Evolutionary conservation across 2,329 filamentous ascomycete species (phyloP).

Genomic region (Botryosphaeria dothidea): DNA sequence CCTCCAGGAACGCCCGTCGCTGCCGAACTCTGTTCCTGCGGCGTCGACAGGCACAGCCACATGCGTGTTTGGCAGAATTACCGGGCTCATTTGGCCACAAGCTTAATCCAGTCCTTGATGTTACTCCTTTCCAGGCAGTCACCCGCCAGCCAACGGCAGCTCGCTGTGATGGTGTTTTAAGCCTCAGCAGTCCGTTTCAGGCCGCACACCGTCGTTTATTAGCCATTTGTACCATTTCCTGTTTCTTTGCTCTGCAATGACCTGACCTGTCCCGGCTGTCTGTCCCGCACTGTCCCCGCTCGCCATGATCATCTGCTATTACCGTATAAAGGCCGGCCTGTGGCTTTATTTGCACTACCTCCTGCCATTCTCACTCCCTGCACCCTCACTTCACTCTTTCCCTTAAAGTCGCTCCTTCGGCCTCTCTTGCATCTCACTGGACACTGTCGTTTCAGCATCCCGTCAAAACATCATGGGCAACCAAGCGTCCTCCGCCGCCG

Average conservation of each 20-base stretch:
- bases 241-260: neutral
- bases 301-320: neutral
- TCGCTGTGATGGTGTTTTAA: neutral
- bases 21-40: neutral
- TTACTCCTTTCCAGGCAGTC: neutral
- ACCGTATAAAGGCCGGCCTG: neutral
- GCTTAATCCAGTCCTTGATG: neutral
- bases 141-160: neutral
- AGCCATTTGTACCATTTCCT: neutral
- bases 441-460: neutral
- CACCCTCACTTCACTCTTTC: neutral
- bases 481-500: constrained; percentile 28
- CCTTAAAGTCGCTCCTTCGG: neutral
- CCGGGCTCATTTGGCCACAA: neutral
- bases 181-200: neutral
- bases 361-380: neutral
- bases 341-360: neutral
- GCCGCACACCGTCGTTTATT: neutral
- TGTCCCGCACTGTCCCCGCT: neutral
- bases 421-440: neutral
- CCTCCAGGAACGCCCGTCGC: neutral
- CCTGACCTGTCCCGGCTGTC: neutral
- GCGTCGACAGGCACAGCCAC: neutral
- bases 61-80: neutral
- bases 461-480: constrained; percentile 34